phyloP scores from a whole-genome alignment of 352 stramenopile species.

The Globisporangium iwayamae region DNA sequence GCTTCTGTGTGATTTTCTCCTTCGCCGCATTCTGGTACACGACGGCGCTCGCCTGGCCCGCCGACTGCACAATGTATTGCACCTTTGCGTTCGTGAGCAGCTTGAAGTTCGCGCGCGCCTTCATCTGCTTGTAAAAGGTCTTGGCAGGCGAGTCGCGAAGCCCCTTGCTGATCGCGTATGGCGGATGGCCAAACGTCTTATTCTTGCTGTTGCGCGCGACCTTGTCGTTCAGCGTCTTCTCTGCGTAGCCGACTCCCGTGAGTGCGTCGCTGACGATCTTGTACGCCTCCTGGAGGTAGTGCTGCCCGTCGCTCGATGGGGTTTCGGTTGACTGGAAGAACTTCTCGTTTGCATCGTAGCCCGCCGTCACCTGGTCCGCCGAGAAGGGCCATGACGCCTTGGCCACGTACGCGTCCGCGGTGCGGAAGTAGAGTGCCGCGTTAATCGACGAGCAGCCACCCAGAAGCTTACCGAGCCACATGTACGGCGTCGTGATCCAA shows the following conservation, averaged over 20 bases:
- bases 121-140: slow-evolving; percentile 47
- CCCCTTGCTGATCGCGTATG: slow-evolving; percentile 45
- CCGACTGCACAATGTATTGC: slow-evolving; percentile 41
- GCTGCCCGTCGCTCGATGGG: slow-evolving; percentile 44
- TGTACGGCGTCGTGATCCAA: slow-evolving; percentile 33
- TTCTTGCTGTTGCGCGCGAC: slow-evolving; percentile 47
- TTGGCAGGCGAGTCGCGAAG: slow-evolving; percentile 49
- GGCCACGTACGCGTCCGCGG: slow-evolving; percentile 40
- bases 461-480: slow-evolving; percentile 70
- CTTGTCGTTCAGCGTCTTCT: slow-evolving; percentile 39
- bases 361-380: slow-evolving; percentile 46
- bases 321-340: slow-evolving; percentile 37
- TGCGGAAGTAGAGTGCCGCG: slow-evolving; percentile 74
- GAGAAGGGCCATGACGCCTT: slow-evolving; percentile 42
- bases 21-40: slow-evolving; percentile 30
- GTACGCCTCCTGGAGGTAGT: slow-evolving; percentile 47
- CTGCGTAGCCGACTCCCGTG: slow-evolving; percentile 25
- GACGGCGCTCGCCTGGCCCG: slow-evolving; percentile 41
- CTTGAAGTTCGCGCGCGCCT: slow-evolving; percentile 39
- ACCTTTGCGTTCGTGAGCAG: slow-evolving; percentile 44
- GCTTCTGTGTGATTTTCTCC: slow-evolving; percentile 14
- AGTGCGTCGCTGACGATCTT: slow-evolving; percentile 38
- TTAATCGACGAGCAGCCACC: slow-evolving; percentile 80
- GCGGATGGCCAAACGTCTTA: slow-evolving; percentile 43
- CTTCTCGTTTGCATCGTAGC: slow-evolving; percentile 45